Conservation (phyloP, 345 rosid species). For the Corchorus capsularis region DNA sequence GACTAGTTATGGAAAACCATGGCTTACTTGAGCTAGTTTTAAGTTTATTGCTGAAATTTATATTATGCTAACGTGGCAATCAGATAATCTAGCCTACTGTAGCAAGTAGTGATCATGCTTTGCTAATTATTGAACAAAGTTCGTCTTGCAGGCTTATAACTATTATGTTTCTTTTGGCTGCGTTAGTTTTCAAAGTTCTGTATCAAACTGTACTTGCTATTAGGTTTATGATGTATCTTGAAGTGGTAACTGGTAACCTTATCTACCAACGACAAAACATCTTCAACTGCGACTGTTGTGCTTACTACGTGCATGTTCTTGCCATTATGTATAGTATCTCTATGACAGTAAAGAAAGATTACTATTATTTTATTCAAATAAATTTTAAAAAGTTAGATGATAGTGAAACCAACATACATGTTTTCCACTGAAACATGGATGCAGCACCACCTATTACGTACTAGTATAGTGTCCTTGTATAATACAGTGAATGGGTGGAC, state of each 20-base stretch:
- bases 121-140: neutral
- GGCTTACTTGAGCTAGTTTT: slow-evolving; percentile 11
- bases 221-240: neutral
- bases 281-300: neutral
- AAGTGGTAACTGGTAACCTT: neutral
- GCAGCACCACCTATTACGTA: neutral
- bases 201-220: neutral
- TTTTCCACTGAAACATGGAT: neutral
- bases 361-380: too few relatives aligned
- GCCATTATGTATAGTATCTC: neutral
- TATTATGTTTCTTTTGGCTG: slow-evolving; percentile 11
- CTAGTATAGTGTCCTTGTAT: neutral
- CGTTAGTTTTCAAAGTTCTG: neutral
- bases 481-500: neutral
- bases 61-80: neutral
- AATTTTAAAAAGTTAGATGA: slow-evolving; percentile 6
- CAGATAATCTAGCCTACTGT: neutral
- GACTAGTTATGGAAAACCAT: neutral
- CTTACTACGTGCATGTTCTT: neutral
- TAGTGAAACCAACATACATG: neutral
- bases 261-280: neutral
- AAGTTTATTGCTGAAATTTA: neutral
- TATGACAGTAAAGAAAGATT: neutral
- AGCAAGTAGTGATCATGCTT: neutral
- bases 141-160: slow-evolving; percentile 13